Percentiles rank a stretch among this genome's conserved stretches.
phyloP scores from a whole-genome alignment of 495 filamentous ascomycete genomes.

The Talaromyces liani region DNA sequence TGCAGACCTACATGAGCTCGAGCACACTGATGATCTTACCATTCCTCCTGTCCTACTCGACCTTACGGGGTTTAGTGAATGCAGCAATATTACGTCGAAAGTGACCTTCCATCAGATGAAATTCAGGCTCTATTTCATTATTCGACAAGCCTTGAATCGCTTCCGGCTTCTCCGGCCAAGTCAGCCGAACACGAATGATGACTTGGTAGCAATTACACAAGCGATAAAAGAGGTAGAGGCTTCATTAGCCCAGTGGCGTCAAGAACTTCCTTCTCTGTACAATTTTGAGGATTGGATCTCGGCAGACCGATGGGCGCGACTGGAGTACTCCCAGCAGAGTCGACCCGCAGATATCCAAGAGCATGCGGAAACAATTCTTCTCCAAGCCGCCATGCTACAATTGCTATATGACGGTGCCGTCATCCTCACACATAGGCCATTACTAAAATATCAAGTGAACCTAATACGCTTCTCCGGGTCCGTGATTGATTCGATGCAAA shows the following conservation, averaged over 20 bases:
- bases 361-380: slow-evolving; percentile 14
- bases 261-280: slow-evolving; percentile 8
- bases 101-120: slow-evolving; percentile 11
- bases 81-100: slow-evolving; percentile 9
- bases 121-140: slow-evolving; percentile 13
- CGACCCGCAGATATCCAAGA: slow-evolving; percentile 6
- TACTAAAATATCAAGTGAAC: slow-evolving; percentile 12
- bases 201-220: slow-evolving; percentile 9
- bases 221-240: slow-evolving; percentile 9
- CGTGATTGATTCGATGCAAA: slow-evolving; percentile 11
- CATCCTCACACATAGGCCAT: slow-evolving; percentile 13
- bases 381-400: slow-evolving; percentile 17
- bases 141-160: slow-evolving; percentile 11
- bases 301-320: slow-evolving; percentile 5
- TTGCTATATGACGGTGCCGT: slow-evolving; percentile 15
- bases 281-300: slow-evolving; percentile 13
- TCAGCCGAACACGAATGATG: slow-evolving; percentile 9
- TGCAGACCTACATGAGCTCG: slow-evolving; percentile 11
- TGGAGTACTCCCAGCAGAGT: slow-evolving; percentile 6
- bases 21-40: slow-evolving; percentile 11
- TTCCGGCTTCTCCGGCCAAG: slow-evolving; percentile 14
- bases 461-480: slow-evolving; percentile 1
- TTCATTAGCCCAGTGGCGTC: slow-evolving; percentile 7
- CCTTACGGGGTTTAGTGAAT: slow-evolving; percentile 3
- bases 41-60: slow-evolving; percentile 6